Conservation (phyloP, 2,329 filamentous ascomycete genomes). For the Bipolaris cookei region DNA sequence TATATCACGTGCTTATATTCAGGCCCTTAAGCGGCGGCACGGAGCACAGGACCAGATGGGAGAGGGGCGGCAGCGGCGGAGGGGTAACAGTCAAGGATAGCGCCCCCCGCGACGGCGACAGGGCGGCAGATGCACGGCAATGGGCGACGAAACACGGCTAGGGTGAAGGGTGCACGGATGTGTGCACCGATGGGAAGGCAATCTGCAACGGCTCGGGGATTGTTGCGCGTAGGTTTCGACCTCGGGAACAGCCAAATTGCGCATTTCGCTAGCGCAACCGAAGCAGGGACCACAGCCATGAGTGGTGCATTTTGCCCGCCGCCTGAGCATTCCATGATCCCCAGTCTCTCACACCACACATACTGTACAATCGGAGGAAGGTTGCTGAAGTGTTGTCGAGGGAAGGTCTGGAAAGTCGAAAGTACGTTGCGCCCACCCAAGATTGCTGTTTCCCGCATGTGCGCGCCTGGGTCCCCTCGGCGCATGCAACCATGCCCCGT, state of each 20-base stretch:
- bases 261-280: constrained; percentile 31
- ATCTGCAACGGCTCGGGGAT: constrained; percentile 19
- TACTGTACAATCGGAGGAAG: constrained; percentile 38
- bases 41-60: neutral
- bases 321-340: constrained; percentile 28
- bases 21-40: neutral
- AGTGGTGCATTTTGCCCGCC: constrained; percentile 35
- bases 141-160: constrained; percentile 18
- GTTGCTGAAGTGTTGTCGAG: constrained; percentile 51
- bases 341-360: constrained; percentile 30
- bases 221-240: constrained; percentile 24
- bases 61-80: constrained; percentile 30
- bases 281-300: constrained; percentile 29
- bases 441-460: neutral
- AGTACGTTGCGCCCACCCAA: constrained; percentile 33
- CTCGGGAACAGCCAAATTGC: constrained; percentile 37
- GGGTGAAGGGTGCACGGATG: constrained; percentile 21
- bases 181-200: constrained; percentile 7
- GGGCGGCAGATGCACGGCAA: constrained; percentile 4
- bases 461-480: constrained; percentile 21
- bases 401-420: constrained; percentile 49
- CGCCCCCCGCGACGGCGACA: constrained; percentile 9
- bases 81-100: constrained; percentile 6
- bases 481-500: constrained; percentile 30
- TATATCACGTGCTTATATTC: no score